phyloP scores from a whole-genome alignment of 2,329 filamentous ascomycete species.

The Xylariaceae sp. region DNA sequence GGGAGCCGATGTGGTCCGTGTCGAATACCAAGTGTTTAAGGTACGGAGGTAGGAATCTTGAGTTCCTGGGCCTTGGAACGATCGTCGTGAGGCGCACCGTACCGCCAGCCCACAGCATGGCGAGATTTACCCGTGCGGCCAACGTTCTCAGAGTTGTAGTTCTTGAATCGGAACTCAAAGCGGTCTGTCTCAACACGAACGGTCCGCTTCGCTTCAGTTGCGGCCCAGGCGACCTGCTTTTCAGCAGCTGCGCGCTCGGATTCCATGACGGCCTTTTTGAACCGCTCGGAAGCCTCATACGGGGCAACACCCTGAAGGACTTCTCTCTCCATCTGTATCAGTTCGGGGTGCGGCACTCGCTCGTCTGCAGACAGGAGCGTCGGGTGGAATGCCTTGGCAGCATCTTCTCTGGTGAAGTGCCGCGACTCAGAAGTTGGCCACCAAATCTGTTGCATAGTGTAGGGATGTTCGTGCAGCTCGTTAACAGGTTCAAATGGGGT shows the following conservation, averaged over 20 bases:
- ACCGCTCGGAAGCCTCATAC: conserved; percentile 37
- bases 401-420: conserved; percentile 59
- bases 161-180: conserved; percentile 59
- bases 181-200: conserved; percentile 45
- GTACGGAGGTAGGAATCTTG: conserved; percentile 63
- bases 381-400: conserved; percentile 59
- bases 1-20: neutral
- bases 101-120: conserved; percentile 54
- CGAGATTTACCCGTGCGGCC: conserved; percentile 49
- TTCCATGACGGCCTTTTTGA: conserved; percentile 35
- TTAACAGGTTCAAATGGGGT: conserved; percentile 56
- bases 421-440: conserved; percentile 59
- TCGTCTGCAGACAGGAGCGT: conserved; percentile 55
- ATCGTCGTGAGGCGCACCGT: conserved; percentile 59
- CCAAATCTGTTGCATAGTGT: conserved; percentile 60
- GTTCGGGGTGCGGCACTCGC: conserved; percentile 57
- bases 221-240: conserved; percentile 33
- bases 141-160: conserved; percentile 52
- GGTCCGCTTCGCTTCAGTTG: conserved; percentile 35
- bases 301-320: conserved; percentile 35
- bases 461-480: conserved; percentile 57
- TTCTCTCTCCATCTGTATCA: conserved; percentile 52
- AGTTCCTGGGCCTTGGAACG: conserved; percentile 55
- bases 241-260: conserved; percentile 41
- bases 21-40: conserved; percentile 32